Percentiles rank a stretch among this genome's conserved stretches.
These are phyloP conservation scores for Cladosporium sp. DNA, from an alignment of 2,329 filamentous ascomycete species.

Conservation along the genomic window DNA sequence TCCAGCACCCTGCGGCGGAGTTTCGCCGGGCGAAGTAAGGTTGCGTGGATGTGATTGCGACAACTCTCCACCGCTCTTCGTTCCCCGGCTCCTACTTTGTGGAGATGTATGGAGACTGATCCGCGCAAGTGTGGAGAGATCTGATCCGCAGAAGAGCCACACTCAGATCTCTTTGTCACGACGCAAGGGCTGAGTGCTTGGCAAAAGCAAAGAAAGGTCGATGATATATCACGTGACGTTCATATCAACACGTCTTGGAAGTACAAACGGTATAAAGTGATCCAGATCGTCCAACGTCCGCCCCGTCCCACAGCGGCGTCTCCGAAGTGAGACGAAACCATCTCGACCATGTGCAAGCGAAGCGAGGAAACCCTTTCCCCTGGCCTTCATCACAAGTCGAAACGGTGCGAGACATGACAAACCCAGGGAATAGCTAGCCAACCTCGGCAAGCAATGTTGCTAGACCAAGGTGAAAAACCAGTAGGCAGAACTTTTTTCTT, in stretches of 20 bases:
- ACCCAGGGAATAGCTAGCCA: not conserved
- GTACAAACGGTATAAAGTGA: not conserved
- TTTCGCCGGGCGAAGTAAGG: not conserved
- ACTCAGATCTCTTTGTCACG: not conserved
- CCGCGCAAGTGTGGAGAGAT: too few relatives aligned
- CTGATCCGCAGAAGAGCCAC: not conserved
- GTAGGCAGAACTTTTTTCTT: not conserved
- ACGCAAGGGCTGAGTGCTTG: not conserved
- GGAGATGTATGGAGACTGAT: constrained; percentile 7
- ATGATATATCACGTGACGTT: not conserved
- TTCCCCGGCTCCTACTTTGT: not conserved
- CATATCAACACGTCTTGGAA: too few relatives aligned
- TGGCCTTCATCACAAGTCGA: not conserved
- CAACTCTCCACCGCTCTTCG: not conserved
- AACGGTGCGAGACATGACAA: not conserved
- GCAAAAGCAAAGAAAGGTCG: not conserved
- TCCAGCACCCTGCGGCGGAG: not conserved
- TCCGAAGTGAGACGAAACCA: not conserved
- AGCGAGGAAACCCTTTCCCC: not conserved
- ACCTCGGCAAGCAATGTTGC: not conserved
- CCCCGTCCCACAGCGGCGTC: not conserved
- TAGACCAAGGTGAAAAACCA: not conserved
- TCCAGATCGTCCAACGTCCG: not conserved
- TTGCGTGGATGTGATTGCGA: constrained; percentile 7
- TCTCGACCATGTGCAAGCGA: not conserved